phyloP scores from a whole-genome alignment of 805 yeast species.

The Wickerhamomyces pijperi region DNA sequence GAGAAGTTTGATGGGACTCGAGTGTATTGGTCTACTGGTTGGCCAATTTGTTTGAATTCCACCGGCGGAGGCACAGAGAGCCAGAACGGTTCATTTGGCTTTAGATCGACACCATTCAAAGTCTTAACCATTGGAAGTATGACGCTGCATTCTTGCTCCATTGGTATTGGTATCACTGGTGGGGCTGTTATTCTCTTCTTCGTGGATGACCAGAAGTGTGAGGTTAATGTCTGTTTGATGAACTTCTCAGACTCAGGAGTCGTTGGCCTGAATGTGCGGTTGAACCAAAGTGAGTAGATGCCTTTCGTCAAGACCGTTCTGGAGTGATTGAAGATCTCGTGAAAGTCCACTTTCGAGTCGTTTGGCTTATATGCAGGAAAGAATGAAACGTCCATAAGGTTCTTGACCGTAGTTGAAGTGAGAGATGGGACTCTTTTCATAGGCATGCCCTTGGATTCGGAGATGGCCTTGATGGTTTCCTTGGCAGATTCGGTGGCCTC shows the following conservation, averaged over 20 bases:
- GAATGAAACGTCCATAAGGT: neutral
- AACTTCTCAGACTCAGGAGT: neutral
- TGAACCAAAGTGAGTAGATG: neutral
- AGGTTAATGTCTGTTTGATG: neutral
- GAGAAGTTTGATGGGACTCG: constrained; percentile 1
- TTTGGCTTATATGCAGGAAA: neutral
- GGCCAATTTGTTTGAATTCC: neutral
- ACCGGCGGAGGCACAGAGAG: neutral
- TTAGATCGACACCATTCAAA: neutral
- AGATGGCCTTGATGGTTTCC: neutral
- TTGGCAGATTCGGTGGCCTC: neutral
- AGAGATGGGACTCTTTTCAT: neutral
- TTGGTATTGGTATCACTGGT: neutral
- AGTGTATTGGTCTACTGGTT: neutral
- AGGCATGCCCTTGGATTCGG: neutral
- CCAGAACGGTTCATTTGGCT: constrained; percentile 2
- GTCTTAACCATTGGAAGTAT: constrained; percentile 2
- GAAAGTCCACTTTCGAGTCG: neutral
- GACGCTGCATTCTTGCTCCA: neutral
- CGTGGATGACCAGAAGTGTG: neutral
- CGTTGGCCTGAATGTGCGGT: neutral
- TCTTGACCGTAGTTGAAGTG: neutral
- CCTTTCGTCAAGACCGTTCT: neutral
- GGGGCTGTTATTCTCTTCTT: neutral
- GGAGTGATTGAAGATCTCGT: neutral